Base-by-base conservation (phyloP, 2,329 filamentous ascomycete genomes). In the Rhexocercosporidium sp. region DNA sequence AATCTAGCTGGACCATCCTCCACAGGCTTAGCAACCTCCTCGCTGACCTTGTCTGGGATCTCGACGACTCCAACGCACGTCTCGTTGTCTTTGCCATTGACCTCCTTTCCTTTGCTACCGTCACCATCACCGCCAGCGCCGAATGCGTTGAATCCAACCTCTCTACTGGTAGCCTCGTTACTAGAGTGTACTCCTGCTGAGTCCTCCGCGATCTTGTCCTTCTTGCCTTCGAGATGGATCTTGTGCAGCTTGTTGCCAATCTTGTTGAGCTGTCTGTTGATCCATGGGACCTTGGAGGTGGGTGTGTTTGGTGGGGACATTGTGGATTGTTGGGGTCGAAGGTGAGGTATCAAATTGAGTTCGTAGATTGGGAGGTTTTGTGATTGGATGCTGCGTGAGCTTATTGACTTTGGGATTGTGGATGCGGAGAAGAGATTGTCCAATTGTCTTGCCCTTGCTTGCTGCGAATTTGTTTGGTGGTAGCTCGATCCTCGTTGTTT, bases 221-320 rank as follows among this genome's bases (percentile, higher is more conserved):
- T 31, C 12, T 18, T 53, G 25, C 49, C 14, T 12, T 53, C 4
- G 1, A 27, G 49, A 16, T 31, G 49, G 4, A 31, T 25, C 49
- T 31, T 53, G 49, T 29, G 49, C 1, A 53, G 49, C 16, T 53
- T 53, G 25, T 16, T n/a, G 16, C 29, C 29, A 27, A 53, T 27
- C 49, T 53, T 53, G 49, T 22, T 53, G 49, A 53, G 49, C 29
- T 53, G 49, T 14, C 49, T 27, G 27, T 29, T 31, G 49, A 53
- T 31, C 49, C 49, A 53, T 6, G 27, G 49, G 12, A 9, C 12
- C 49, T 53, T 53, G 12, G 25, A 31, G 14, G n/a, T 31, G 49
- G 14, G 25, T 14, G 25, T 53, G 22, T 4, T 53, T 31, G 49
- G 25, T n/a, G 25, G 25, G n/a, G 27, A 53, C 49, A 53, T 53